phyloP scores from a whole-genome alignment of 176 grass and related monocot genomes.

The Avena sativa region DNA sequence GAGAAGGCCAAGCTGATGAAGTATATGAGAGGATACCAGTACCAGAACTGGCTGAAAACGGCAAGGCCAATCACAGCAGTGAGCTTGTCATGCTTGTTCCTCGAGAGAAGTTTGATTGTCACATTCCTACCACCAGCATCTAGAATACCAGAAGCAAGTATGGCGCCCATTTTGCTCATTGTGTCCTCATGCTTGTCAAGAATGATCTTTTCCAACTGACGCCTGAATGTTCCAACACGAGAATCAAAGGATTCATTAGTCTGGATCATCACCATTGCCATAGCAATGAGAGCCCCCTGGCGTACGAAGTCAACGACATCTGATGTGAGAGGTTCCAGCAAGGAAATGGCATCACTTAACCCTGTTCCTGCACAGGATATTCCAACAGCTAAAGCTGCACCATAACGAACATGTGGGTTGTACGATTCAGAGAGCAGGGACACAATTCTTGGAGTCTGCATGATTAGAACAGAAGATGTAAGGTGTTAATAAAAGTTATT shows the following conservation, averaged over 20 bases:
- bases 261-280: constrained; percentile 99
- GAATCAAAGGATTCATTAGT: constrained; percentile 94
- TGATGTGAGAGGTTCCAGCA: constrained; percentile 97
- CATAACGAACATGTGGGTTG: constrained; percentile 99
- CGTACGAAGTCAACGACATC: constrained; percentile 99
- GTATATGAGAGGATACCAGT: constrained; percentile 97
- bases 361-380: constrained; percentile 96
- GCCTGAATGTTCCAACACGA: constrained; percentile 93
- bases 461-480: constrained; percentile 33
- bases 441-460: constrained; percentile 98
- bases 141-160: constrained; percentile 96
- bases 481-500: constrained; percentile 17
- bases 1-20: constrained; percentile 97
- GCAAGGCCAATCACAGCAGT: constrained; percentile 95
- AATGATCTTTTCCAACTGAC: constrained; percentile 98
- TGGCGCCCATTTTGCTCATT: constrained; percentile 99
- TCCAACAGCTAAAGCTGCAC: constrained; percentile 98
- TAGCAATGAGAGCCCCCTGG: constrained; percentile 96
- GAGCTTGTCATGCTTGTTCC: constrained; percentile 91
- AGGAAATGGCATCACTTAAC: constrained; percentile 95
- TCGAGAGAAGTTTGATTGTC: constrained; percentile 92
- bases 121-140: constrained; percentile 99
- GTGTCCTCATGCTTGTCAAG: constrained; percentile 99
- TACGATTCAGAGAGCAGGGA: constrained; percentile 96
- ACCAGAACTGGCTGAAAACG: constrained; percentile 99